Evolutionary conservation across 2,329 filamentous ascomycete species (phyloP), one percentile per base, ranked within the genome.

Genomic region (Diplocarpon mali): DNA sequence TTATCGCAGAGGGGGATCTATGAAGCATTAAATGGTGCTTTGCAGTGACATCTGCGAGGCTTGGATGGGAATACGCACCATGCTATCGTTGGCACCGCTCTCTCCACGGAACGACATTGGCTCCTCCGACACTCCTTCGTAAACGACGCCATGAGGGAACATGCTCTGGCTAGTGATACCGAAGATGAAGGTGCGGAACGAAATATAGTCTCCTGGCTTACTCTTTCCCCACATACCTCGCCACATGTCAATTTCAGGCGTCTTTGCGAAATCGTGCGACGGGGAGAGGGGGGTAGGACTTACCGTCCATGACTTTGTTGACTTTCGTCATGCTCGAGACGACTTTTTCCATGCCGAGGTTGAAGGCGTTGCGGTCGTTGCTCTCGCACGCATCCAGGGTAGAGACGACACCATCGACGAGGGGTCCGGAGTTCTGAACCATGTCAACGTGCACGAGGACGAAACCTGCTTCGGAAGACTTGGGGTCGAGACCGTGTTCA

Each of bases 371-470:
- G 3, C 82, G 75, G 49, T 75, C 56, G 43, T 62, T 55, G 5
- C 54, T 58, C n/a, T 72, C 67, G 28, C 73, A 65, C 5, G 69
- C 69, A 40, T 82, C 73, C 17, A 94, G 71, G 40, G 82, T 75
- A 41, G 77, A 71, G 38, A 86, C 72, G 3, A 80, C 76, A 28
- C 86, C 86, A 35, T 76, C 73, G 38, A 95, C 79, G 1, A 96
- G 71, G 1, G 78, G 76, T 0, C 83, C 83, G 0, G 88, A 89
- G 64, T 94, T 79, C 61, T 80, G 81, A 40, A 95, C 90, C 89
- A 95, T 96, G 65, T 93, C 87, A 41, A 96, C 80, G 64, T 95
- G 90, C 4, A 92, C 89, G 11, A 95, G 75, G n/a, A 95, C 87
- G 62, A 96, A 95, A 40, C 90, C 90, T 1, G 90, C 90, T 64